Evolutionary conservation across 192 early-diverging fungal species (phyloP).

Genomic region (Podila clonocystis): DNA sequence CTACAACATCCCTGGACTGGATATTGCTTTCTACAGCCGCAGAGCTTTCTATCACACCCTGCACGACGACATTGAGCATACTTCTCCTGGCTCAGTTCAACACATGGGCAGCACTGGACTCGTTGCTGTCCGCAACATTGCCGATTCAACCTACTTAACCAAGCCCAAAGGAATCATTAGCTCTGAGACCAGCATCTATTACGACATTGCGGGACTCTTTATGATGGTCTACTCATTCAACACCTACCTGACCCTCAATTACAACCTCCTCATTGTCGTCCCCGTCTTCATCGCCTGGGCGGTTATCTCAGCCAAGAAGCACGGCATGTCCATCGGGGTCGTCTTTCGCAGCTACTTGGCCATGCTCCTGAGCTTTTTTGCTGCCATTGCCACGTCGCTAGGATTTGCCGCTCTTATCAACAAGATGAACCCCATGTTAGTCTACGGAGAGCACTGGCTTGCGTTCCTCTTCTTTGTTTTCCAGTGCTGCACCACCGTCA

Average conservation of each 20-base stretch:
- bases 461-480: slow-evolving; percentile 41
- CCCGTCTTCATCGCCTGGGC: slow-evolving; percentile 39
- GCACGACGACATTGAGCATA: slow-evolving; percentile 63
- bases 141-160: slow-evolving; percentile 52
- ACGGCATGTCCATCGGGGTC: slow-evolving; percentile 5
- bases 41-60: slow-evolving; percentile 73
- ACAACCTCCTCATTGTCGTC: slow-evolving; percentile 38
- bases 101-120: slow-evolving; percentile 74
- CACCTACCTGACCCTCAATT: slow-evolving; percentile 45
- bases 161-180: slow-evolving; percentile 31
- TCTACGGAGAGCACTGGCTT: slow-evolving; percentile 44
- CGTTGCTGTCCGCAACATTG: slow-evolving; percentile 57
- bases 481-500: slow-evolving; percentile 29
- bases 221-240: slow-evolving; percentile 53
- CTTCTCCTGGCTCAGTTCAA: slow-evolving; percentile 61
- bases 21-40: slow-evolving; percentile 72
- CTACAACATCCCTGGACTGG: slow-evolving; percentile 70
- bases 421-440: slow-evolving; percentile 53
- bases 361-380: slow-evolving; percentile 28
- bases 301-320: slow-evolving; percentile 17
- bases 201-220: slow-evolving; percentile 57
- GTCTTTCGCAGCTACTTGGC: slow-evolving; percentile 25
- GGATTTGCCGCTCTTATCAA: slow-evolving; percentile 29
- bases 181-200: slow-evolving; percentile 54
- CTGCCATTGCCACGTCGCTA: slow-evolving; percentile 30